Evolutionary conservation across 2,329 filamentous ascomycete species (phyloP).

Genomic region (Paracorniculantispora psalliotae): DNA sequence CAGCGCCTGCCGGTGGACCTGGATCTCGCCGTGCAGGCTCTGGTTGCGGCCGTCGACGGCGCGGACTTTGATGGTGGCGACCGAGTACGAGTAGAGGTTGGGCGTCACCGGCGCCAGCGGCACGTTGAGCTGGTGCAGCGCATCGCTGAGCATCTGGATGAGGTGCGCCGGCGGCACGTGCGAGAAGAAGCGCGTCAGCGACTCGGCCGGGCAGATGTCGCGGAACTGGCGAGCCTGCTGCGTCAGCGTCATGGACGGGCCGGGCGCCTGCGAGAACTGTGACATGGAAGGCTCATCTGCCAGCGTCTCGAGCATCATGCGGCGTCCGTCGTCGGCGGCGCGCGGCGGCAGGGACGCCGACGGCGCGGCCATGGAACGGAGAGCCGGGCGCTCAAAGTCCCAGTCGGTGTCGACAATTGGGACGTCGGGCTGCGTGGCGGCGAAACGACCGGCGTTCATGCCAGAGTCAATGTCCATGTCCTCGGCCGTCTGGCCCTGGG

Average conservation of each 20-base stretch:
- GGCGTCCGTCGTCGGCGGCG: slow-evolving; percentile 29
- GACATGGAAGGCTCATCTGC: slow-evolving; percentile 80
- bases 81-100: slow-evolving; percentile 47
- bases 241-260: slow-evolving; percentile 77
- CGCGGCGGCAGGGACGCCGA: slow-evolving; percentile 30
- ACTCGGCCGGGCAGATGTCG: slow-evolving; percentile 84
- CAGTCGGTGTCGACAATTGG: slow-evolving; percentile 70
- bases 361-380: slow-evolving; percentile 46
- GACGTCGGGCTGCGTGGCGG: slow-evolving; percentile 82
- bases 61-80: slow-evolving; percentile 66
- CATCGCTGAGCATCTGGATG: slow-evolving; percentile 72
- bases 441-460: slow-evolving; percentile 46
- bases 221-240: slow-evolving; percentile 84
- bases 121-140: slow-evolving; percentile 80
- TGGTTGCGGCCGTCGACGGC: slow-evolving; percentile 69
- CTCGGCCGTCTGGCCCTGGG: slow-evolving; percentile 38
- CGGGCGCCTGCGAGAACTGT: slow-evolving; percentile 77
- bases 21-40: slow-evolving; percentile 67
- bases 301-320: slow-evolving; percentile 56
- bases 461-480: slow-evolving; percentile 66
- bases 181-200: slow-evolving; percentile 89
- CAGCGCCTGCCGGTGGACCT: slow-evolving; percentile 61
- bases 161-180: slow-evolving; percentile 69
- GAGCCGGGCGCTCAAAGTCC: slow-evolving; percentile 77
- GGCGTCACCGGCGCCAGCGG: slow-evolving; percentile 54